Base-by-base conservation (phyloP, 2,329 filamentous ascomycete species). In the Stachybotrys chartarum region DNA sequence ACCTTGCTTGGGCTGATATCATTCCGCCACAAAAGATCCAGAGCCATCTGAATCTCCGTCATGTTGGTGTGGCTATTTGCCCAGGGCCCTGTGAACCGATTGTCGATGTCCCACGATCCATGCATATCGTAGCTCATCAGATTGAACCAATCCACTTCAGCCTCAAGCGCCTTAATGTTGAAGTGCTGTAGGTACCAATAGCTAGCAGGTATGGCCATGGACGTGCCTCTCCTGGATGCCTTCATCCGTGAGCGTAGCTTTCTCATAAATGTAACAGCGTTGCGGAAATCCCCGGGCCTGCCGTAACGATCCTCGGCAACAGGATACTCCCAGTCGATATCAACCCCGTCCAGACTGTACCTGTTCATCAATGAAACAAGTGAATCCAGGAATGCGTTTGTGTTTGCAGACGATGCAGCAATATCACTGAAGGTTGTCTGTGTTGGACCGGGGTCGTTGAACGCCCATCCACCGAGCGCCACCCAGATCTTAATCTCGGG, bases 21-120 rank as follows among this genome's bases (percentile, higher is more conserved):
- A 49, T 68, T 72, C 6, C 74, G 68, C 75, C 78, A 80, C 3
- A 82, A 62, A 0, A 80, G 70, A 1, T 78, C 70, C 0, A 78
- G 55, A 0, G 64, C 66, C 1, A 56, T 16, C 5, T 74, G 59
- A 35, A 78, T 76, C 58, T 79, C 75, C 1, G 74, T 76, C 6
- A 78, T 52, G 57, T 79, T 78, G 0, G 74, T 74, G 54, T 77
- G 75, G 1, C 64, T 58, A 14, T 67, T 60, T 14, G 73, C 61
- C 10, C 60, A 59, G 0, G 61, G 51, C 1, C 70, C 70, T 6
- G 59, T 63, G 16, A 14, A 69, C 58, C 55, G 39, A 54, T 61
- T 63, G 6, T 55, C 17, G 10, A 50, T 17, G 56, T 74, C 72
- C 69, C 71, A 75, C 1, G 61, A 53, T 0, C 73, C 73, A 54